phyloP scores from a whole-genome alignment of 2,329 filamentous ascomycete species.

The Fusarium pseudonygamai region DNA sequence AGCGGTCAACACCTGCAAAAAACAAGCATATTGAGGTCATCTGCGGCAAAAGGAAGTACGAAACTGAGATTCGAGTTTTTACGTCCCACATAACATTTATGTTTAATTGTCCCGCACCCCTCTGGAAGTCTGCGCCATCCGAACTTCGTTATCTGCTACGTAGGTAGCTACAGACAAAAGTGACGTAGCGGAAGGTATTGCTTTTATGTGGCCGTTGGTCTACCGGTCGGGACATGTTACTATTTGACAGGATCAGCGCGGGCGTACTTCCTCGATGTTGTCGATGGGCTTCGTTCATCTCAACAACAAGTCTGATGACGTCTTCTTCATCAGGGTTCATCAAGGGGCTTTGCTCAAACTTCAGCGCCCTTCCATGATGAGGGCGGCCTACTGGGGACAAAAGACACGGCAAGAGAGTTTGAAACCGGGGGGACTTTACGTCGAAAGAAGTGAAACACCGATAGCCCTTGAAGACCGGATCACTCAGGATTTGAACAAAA shows the following conservation, averaged over 20 bases:
- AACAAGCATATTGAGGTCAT: too few species aligned
- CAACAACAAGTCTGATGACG: neutral
- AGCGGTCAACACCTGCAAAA: neutral
- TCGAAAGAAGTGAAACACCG: fast-evolving
- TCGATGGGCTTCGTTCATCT: neutral
- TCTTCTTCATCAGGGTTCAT: fast-evolving
- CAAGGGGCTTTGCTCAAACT: neutral
- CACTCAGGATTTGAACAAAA: fast-evolving
- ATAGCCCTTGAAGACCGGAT: neutral
- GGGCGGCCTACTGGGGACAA: neutral
- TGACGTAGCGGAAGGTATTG: neutral
- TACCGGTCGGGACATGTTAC: neutral
- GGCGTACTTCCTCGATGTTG: neutral
- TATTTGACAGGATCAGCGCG: neutral
- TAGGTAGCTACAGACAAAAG: neutral
- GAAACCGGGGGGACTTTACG: fast-evolving
- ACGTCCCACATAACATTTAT: too few species aligned
- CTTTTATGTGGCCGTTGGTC: neutral
- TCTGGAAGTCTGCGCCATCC: too few species aligned
- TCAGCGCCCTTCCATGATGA: neutral
- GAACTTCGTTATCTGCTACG: neutral
- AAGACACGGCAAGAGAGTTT: fast-evolving
- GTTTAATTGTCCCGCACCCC: neutral
- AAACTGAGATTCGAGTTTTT: fast-evolving
- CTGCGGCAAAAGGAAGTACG: neutral